Conservation (phyloP, 495 filamentous ascomycete species). For the Halenospora varia region DNA sequence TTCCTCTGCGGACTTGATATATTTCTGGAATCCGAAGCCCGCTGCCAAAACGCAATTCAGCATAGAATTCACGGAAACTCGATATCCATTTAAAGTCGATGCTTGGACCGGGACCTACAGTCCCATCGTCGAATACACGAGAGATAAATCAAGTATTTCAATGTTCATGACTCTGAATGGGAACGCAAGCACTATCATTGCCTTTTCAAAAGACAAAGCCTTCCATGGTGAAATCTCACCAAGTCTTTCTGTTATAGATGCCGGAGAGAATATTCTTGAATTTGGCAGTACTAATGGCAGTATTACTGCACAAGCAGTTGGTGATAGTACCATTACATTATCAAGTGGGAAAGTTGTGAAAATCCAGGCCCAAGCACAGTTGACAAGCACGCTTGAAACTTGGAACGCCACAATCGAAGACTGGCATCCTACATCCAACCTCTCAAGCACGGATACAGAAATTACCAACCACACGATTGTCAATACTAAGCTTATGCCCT, state of each 20-base stretch:
- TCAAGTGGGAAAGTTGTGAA: slow-evolving; percentile 28
- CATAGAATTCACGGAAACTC: slow-evolving; percentile 25
- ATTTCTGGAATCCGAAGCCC: slow-evolving; percentile 32
- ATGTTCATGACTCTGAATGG: slow-evolving; percentile 31
- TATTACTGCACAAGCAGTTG: slow-evolving; percentile 1
- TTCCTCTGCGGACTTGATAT: slow-evolving; percentile 31
- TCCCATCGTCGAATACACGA: slow-evolving; percentile 30
- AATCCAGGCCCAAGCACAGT: slow-evolving; percentile 3
- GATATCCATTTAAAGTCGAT: slow-evolving; percentile 34
- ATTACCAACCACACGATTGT: slow-evolving; percentile 32
- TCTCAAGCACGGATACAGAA: slow-evolving; percentile 28
- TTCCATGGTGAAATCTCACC: slow-evolving; percentile 10
- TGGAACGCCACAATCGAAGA: slow-evolving; percentile 40
- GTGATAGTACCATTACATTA: slow-evolving; percentile 16
- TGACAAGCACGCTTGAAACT: slow-evolving; percentile 28
- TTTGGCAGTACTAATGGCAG: slow-evolving; percentile 7
- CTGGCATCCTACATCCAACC: slow-evolving; percentile 33
- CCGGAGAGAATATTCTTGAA: slow-evolving; percentile 16
- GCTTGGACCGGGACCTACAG: slow-evolving; percentile 39
- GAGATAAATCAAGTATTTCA: slow-evolving; percentile 15
- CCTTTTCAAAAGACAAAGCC: slow-evolving; percentile 21
- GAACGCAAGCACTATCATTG: slow-evolving; percentile 35
- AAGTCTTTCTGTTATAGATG: slow-evolving; percentile 19
- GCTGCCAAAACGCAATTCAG: slow-evolving; percentile 18
- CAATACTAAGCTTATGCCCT: slow-evolving; percentile 33